These are phyloP conservation scores for Trebouxia sp. DNA, from an alignment of 139 green algal species.

Conservation along the genomic window DNA sequence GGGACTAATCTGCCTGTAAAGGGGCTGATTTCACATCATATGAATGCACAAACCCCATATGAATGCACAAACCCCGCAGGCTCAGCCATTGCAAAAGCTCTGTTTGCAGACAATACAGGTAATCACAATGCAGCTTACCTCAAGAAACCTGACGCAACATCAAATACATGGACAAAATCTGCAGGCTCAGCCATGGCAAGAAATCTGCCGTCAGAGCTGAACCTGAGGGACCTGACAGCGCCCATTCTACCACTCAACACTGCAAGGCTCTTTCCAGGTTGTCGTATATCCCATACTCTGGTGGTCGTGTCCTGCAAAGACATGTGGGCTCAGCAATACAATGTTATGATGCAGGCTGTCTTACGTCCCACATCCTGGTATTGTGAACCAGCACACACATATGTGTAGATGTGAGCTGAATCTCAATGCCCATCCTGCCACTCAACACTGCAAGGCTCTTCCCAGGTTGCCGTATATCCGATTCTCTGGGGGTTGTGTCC, in stretches of 20 bases:
- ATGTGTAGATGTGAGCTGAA: constrained; percentile 76
- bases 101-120: constrained; percentile 54
- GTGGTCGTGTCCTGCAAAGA: constrained; percentile 71
- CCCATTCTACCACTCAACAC: constrained; percentile 75
- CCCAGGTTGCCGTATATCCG: too few species aligned
- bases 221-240: constrained; percentile 66
- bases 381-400: too few species aligned
- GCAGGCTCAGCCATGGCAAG: constrained; percentile 87
- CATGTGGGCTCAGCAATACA: too few species aligned
- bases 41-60: too few species aligned
- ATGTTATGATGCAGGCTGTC: too few species aligned
- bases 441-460: too few species aligned
- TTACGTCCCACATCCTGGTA: too few species aligned
- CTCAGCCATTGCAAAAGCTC: constrained; percentile 36
- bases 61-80: constrained; percentile 32
- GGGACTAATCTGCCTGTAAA: too few species aligned
- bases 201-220: constrained; percentile 69
- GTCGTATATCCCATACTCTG: constrained; percentile 78
- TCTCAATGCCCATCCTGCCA: constrained; percentile 67
- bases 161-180: constrained; percentile 94
- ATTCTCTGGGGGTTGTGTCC: constrained; percentile 82
- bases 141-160: constrained; percentile 44
- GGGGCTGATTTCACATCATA: too few species aligned
- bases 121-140: background rate
- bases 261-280: constrained; percentile 41